phyloP scores from a whole-genome alignment of 75 land plant genomes.

The Cupressus sempervirens region DNA sequence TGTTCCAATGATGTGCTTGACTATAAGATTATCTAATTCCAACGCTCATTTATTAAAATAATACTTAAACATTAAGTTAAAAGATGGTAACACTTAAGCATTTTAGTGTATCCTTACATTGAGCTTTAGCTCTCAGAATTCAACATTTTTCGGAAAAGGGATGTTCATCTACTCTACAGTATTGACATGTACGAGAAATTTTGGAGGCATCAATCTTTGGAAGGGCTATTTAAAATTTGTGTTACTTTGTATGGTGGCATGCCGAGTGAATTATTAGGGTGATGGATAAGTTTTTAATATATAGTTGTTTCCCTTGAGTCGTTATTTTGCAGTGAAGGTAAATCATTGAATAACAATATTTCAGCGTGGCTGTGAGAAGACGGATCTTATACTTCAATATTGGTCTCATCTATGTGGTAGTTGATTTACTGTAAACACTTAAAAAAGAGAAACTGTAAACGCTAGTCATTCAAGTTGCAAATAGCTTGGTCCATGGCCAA shows the following conservation, averaged over 20 bases:
- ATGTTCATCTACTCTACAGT: slow-evolving; percentile 2
- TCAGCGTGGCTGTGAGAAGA: background rate
- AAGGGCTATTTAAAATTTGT: background rate
- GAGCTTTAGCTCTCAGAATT: background rate
- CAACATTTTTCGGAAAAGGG: background rate
- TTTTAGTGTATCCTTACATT: background rate
- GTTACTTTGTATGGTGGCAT: background rate
- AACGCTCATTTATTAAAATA: background rate
- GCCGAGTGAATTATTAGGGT: background rate
- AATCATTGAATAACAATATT: background rate
- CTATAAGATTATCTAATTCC: background rate
- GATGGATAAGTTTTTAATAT: background rate
- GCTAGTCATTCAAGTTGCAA: background rate
- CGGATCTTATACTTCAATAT: background rate
- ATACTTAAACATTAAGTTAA: background rate
- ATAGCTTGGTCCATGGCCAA: background rate
- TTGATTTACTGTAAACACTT: background rate
- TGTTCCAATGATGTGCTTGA: background rate
- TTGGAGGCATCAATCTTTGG: background rate
- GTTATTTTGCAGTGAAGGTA: background rate
- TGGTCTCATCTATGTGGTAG: background rate
- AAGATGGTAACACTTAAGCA: background rate
- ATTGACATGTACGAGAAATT: slow-evolving; percentile 2
- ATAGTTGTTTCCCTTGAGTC: background rate
- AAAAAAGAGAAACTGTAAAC: too few relatives aligned